Conservation (phyloP, 2,329 filamentous ascomycete genomes). For the Dendryphion nanum region DNA sequence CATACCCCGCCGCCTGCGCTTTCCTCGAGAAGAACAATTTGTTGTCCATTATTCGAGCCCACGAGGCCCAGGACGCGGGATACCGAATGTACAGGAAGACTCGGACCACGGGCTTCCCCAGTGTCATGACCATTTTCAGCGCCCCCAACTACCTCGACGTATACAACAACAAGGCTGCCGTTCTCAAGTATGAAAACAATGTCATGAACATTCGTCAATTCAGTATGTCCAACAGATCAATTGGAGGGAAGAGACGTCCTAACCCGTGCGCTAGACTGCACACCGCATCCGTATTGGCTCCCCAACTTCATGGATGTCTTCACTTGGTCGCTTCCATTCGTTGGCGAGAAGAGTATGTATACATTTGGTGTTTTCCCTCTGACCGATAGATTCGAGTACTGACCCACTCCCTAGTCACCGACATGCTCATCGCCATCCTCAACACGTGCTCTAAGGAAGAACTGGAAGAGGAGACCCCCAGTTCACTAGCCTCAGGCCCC, state of each 20-base stretch:
- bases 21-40: constrained; percentile 99
- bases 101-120: constrained; percentile 94
- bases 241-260: too few relatives aligned
- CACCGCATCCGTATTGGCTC: constrained; percentile 97
- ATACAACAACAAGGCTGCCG: constrained; percentile 99
- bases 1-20: constrained; percentile 92
- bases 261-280: constrained; percentile 76
- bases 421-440: constrained; percentile 98
- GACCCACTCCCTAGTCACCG: too few relatives aligned
- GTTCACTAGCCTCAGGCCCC: constrained; percentile 68
- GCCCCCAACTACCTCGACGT: constrained; percentile 98
- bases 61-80: constrained; percentile 97
- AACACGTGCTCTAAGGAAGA: constrained; percentile 99
- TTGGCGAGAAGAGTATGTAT: constrained; percentile 76
- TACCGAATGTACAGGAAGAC: constrained; percentile 99
- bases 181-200: constrained; percentile 99
- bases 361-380: constrained; percentile 9
- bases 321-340: constrained; percentile 98
- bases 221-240: constrained; percentile 46
- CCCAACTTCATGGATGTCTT: constrained; percentile 99
- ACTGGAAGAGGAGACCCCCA: constrained; percentile 82
- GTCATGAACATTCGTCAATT: constrained; percentile 99
- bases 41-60: constrained; percentile 92
- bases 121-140: constrained; percentile 99
- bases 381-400: too few relatives aligned